These are phyloP conservation scores for Phlebopus sp. DNA, from an alignment of 1,284 basidiomycete species.

Conservation along the genomic window DNA sequence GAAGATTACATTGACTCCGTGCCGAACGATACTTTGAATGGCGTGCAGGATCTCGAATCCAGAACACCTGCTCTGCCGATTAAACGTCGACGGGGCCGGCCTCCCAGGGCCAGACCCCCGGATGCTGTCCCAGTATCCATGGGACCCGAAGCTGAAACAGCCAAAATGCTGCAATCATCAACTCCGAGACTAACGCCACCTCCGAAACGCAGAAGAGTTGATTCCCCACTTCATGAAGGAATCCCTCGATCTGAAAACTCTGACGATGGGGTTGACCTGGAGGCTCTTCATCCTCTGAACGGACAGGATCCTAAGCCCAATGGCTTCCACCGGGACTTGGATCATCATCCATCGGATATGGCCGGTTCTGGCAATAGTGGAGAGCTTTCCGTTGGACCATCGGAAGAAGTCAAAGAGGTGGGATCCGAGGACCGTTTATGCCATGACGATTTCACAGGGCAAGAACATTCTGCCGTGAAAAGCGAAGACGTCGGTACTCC, in stretches of 20 bases:
- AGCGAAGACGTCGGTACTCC: slow-evolving; percentile 54
- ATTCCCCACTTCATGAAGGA: slow-evolving; percentile 14
- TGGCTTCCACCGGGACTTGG: slow-evolving; percentile 9
- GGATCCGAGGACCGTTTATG: slow-evolving; percentile 5
- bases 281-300: slow-evolving; percentile 12
- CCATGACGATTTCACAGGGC: slow-evolving; percentile 9
- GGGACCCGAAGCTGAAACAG: slow-evolving; percentile 8
- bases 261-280: slow-evolving; percentile 9
- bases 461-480: slow-evolving; percentile 34
- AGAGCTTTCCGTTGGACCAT: not conserved
- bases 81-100: slow-evolving; percentile 31
- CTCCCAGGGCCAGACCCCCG: slow-evolving; percentile 12
- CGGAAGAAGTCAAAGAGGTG: slow-evolving; percentile 2
- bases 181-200: slow-evolving; percentile 16
- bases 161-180: slow-evolving; percentile 2
- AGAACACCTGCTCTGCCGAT: slow-evolving; percentile 2
- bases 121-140: slow-evolving; percentile 3
- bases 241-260: slow-evolving; percentile 3
- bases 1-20: slow-evolving; percentile 8
- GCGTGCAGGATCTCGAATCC: slow-evolving; percentile 10
- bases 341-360: slow-evolving; percentile 4
- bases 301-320: slow-evolving; percentile 19
- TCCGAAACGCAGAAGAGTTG: slow-evolving; percentile 30
- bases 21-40: slow-evolving; percentile 4
- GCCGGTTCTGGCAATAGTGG: not conserved